These are phyloP conservation scores for Backusella psychrophila DNA, from an alignment of 192 early-diverging fungal species.

Conservation along the genomic window DNA sequence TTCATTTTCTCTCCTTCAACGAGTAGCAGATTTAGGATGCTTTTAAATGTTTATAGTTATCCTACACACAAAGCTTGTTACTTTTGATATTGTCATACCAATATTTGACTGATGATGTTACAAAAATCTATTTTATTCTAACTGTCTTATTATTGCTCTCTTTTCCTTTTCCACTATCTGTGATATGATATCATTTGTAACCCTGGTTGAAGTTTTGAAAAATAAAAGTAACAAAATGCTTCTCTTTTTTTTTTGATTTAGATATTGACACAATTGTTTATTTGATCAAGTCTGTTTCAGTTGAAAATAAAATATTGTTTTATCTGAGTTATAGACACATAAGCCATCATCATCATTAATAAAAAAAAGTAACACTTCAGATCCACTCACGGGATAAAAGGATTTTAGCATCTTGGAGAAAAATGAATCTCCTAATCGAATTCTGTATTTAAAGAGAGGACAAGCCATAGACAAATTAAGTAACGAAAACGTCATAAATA, in stretches of 20 bases:
- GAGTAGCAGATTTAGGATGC: neutral
- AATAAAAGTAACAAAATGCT: neutral
- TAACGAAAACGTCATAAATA: neutral
- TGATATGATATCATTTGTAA: neutral
- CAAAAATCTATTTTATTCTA: neutral
- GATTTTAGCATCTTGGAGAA: neutral
- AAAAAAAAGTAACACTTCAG: neutral
- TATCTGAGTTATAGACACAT: neutral
- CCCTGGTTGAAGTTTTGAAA: neutral
- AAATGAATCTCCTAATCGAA: neutral
- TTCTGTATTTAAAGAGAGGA: neutral
- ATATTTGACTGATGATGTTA: neutral
- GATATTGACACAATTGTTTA: slow-evolving; percentile 1
- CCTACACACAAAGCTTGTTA: neutral
- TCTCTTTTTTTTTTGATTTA: neutral
- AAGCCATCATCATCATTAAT: too few relatives aligned
- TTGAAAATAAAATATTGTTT: slow-evolving; percentile 1
- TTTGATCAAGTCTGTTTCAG: neutral
- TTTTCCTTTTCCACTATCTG: neutral
- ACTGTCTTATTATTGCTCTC: neutral
- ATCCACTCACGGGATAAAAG: neutral
- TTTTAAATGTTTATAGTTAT: neutral
- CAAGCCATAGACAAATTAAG: neutral
- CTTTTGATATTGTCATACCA: neutral
- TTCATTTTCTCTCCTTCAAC: neutral